Evolutionary conservation across 352 stramenopile genomes (phyloP), one percentile per base, ranked within the genome.

Genomic region (Phytophthora sp.): DNA sequence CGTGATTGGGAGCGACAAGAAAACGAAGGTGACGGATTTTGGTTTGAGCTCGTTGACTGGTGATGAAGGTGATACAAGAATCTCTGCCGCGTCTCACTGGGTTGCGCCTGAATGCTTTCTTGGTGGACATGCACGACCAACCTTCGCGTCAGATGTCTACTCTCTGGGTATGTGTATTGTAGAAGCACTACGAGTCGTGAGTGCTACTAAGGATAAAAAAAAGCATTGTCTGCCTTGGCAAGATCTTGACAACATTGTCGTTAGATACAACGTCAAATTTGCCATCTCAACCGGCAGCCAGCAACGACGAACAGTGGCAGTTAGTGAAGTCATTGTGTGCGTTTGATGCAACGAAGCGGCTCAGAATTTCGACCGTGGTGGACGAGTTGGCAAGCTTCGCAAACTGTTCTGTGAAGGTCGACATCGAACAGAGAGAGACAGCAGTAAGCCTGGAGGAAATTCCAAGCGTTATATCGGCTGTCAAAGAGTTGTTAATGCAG

Each of bases 21-120:
- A 53, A 18, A 42, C 53, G 21, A 62, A 62, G 20, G 41, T 62
- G 53, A 62, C 31, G 20, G 53, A 54, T 12, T 62, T 62, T 37
- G 54, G 54, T 13, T 34, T 62, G 4, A 64, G 55, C 20, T 56
- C 45, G 0, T 13, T 37, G 5, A 18, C 20, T 17, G 13, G 4
- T 7, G 23, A 48, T 8, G 23, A 27, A 3, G 13, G 2, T 0
- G 20, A 48, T 18, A 4, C 23, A 1, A 0, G 12, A 34, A 13
- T 48, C 12, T 48, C 41, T 9, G 41, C 3, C 11, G 41, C 41
- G 21, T 30, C 23, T 11, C 41, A 48, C 23, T 48, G 41, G 41
- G 41, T 48, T 20, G 41, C 41, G 18, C 41, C 41, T 5, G 41
- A 49, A 13, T 49, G 41, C 12, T 32, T 49, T n/a, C 17, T 34